Conservation (phyloP, 768 basidiomycete species). For the Amanita phalloides region DNA sequence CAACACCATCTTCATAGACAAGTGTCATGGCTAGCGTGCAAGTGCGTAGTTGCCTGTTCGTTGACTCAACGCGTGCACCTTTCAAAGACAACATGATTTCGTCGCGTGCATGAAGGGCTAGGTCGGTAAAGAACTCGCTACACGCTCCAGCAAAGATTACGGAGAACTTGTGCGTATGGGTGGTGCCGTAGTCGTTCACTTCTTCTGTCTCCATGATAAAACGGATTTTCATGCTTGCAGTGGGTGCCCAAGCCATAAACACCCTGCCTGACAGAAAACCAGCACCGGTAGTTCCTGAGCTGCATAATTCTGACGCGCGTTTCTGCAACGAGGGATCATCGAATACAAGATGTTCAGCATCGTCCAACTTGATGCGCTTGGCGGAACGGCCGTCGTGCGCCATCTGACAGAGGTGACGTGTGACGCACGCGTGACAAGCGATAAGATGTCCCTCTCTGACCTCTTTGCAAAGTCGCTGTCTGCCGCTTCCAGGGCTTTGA, state of each 20-base stretch:
- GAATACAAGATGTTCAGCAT: constrained; percentile 8
- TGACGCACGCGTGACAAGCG: constrained; percentile 3
- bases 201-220: constrained; percentile 20
- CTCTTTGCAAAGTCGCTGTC: constrained; percentile 26
- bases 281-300: constrained; percentile 16
- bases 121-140: constrained; percentile 18
- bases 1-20: constrained; percentile 30
- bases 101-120: constrained; percentile 31
- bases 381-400: not conserved
- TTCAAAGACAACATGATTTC: constrained; percentile 36
- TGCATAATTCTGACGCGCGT: constrained; percentile 20
- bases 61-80: constrained; percentile 25
- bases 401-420: not conserved
- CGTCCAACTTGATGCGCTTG: constrained; percentile 11
- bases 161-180: constrained; percentile 22
- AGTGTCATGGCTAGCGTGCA: constrained; percentile 29
- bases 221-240: constrained; percentile 15
- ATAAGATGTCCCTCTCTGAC: constrained; percentile 20
- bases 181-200: constrained; percentile 6
- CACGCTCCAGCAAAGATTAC: constrained; percentile 24
- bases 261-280: constrained; percentile 31
- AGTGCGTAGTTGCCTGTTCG: constrained; percentile 14
- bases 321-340: constrained; percentile 17
- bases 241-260: constrained; percentile 33
- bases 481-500: constrained; percentile 26